phyloP scores from a whole-genome alignment of 2,329 filamentous ascomycete species.

The Cladosporium phlei region DNA sequence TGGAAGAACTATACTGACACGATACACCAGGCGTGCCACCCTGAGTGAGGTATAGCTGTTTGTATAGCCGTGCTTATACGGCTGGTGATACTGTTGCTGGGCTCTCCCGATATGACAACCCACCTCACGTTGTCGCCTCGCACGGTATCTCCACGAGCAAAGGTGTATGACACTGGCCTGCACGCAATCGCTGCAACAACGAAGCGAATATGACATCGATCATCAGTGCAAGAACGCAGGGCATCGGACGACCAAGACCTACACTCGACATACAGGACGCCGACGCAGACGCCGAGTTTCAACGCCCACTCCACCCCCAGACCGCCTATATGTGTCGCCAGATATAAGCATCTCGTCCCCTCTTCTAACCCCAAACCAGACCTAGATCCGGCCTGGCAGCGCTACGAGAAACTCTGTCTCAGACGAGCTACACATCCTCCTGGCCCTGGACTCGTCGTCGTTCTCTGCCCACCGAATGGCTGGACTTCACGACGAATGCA shows the following conservation, averaged over 20 bases:
- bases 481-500: constrained; percentile 12
- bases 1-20: too few relatives aligned
- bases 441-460: neutral
- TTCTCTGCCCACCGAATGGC: constrained; percentile 5
- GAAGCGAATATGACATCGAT: too few relatives aligned
- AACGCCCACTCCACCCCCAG: neutral
- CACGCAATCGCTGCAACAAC: too few relatives aligned
- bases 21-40: neutral
- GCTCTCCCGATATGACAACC: too few relatives aligned
- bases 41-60: too few relatives aligned
- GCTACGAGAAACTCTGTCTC: neutral
- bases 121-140: too few relatives aligned
- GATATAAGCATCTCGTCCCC: neutral
- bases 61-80: too few relatives aligned
- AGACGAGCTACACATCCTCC: constrained; percentile 5
- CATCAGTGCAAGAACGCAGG: too few relatives aligned
- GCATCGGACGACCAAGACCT: too few relatives aligned
- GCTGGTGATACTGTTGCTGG: too few relatives aligned
- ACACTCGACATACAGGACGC: constrained; percentile 7
- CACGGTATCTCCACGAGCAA: too few relatives aligned
- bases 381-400: neutral
- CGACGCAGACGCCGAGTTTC: neutral
- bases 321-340: constrained; percentile 9
- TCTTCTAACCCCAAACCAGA: neutral
- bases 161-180: too few relatives aligned